Base-by-base conservation (phyloP, 108 stramenopile genomes). In the Nitzschia sp. region DNA sequence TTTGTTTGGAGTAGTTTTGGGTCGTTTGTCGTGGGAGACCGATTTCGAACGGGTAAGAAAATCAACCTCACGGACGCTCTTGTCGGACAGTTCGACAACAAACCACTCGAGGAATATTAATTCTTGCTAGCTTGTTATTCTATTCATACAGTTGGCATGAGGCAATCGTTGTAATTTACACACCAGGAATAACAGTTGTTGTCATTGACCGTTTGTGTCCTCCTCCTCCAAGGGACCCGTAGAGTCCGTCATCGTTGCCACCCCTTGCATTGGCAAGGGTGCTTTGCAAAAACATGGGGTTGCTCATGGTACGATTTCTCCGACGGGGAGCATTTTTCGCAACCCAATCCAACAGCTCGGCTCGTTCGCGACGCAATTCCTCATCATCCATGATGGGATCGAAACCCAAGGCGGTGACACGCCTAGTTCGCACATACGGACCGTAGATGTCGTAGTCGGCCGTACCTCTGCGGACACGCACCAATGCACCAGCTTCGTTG, bases 381-480 rank as follows among this genome's bases (percentile, higher is more conserved):
- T 65, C 55, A 12, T 21, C 53, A n/a, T 25, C 25, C 80, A 86
- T 80, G 63, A 71, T 82, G 7, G 83, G 83, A 58, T 86, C 86
- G 51, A 86, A 86, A n/a, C 86, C 86, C 44, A 82, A 55, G 21
- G 86, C 80, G 9, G 75, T 65, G 3, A 83, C 59, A 26, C 53
- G 50, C 44, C 83, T 50, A 8, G 86, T 83, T 12, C 86, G 78
- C 8, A 80, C 60, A 34, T 76, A 78, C 26, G 56, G 63, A 40
- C 71, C 64, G 29, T 52, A 51, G 9, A 43, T 25, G 12, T 54
- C 39, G 15, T 12, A 56, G 37, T 72, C 64, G 58, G 53, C 43
- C 11, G 63, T 72, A 55, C 76, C 67, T 25, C 69, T 44, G 51
- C 69, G 59, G 8, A 83, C 56, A 12, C 70, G 48, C 8, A 81